Base-by-base conservation (phyloP, 805 yeast genomes). In the Candida ascalaphidarum region DNA sequence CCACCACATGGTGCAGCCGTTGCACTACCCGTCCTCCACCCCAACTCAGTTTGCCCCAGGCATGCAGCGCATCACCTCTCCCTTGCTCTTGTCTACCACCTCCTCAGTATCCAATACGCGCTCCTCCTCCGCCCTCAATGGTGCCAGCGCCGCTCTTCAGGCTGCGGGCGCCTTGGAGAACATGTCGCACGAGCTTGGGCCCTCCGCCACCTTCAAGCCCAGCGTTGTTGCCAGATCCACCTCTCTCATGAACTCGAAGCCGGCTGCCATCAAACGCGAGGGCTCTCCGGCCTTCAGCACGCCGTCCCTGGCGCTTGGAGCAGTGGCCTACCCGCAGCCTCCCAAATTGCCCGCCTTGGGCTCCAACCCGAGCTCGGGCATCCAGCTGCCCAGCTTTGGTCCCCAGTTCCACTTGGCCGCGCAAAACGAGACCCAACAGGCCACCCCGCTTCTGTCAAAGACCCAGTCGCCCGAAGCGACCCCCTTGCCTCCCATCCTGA, bases 21-120 rank as follows among this genome's bases (percentile, higher is more conserved):
- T 73, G 23, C 78, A 76, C 48, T 76, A 75, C 44, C 84, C 84
- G 5, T 61, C 74, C 4, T 74, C 81, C 1, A 75, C 81, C 2
- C 84, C 84, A 11, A 70, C 81, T 2, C 81, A 75, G 42, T 77
- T 74, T 61, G 81, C 80, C 17, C 74, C 80, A 0, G 77, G 77
- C 23, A 50, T 77, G 28, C 69, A 71, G 35, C 50, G 76, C 20
- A 76, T 77, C 32, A 77, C 83, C 0, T 74, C 81, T 11, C 84
- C 84, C 1, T 54, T 77, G 28, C 51, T 77, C 34, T 57, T 78
- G 24, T 68, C 78, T 6, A 71, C 77, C 11, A 39, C 73, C 14
- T 41, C 71, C 22, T 61, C 58, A 33, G 50, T 53, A 45, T 68
- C 52, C 44, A 68, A 40, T 53, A 53, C 64, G 2, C 50, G 66